phyloP scores from a whole-genome alignment of 2,329 filamentous ascomycete genomes.

The Apiospora malaysiana region DNA sequence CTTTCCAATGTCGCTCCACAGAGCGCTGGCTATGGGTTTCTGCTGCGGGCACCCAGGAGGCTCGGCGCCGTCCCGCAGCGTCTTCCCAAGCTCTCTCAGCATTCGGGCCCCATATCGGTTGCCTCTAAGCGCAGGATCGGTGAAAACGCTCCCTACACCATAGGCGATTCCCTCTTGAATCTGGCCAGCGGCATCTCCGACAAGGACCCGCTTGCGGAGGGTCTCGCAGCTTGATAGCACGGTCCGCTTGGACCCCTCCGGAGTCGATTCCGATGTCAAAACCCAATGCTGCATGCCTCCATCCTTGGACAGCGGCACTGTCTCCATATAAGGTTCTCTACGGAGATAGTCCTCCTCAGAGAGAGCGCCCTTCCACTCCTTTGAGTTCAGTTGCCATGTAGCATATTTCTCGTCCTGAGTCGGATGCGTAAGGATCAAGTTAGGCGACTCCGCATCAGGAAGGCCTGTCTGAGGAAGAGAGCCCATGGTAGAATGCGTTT shows the following conservation, averaged over 20 bases:
- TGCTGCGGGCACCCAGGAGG: constrained; percentile 34
- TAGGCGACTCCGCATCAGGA: constrained; percentile 41
- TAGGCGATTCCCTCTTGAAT: constrained; percentile 67
- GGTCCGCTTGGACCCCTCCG: constrained; percentile 43
- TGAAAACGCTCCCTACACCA: constrained; percentile 83
- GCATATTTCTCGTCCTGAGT: constrained; percentile 59
- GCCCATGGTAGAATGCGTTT: constrained; percentile 38
- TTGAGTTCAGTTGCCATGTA: constrained; percentile 62
- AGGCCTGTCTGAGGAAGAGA: constrained; percentile 37
- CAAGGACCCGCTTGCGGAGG: constrained; percentile 63
- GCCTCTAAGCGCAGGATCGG: constrained; percentile 68
- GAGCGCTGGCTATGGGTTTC: constrained; percentile 68
- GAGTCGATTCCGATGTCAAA: constrained; percentile 49
- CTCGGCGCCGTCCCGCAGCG: constrained; percentile 11
- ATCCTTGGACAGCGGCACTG: constrained; percentile 61
- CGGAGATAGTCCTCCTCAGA: constrained; percentile 60
- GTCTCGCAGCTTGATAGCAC: constrained; percentile 70
- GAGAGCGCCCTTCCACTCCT: constrained; percentile 65
- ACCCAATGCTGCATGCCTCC: constrained; percentile 70
- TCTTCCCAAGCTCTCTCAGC: constrained; percentile 66
- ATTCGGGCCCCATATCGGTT: constrained; percentile 80
- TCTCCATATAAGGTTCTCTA: constrained; percentile 63
- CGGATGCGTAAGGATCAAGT: constrained; percentile 59
- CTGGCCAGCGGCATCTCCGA: constrained; percentile 44
- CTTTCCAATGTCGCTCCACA: constrained; percentile 89